Conservation (phyloP, 1,284 basidiomycete species). For the Pholiota adiposa region DNA sequence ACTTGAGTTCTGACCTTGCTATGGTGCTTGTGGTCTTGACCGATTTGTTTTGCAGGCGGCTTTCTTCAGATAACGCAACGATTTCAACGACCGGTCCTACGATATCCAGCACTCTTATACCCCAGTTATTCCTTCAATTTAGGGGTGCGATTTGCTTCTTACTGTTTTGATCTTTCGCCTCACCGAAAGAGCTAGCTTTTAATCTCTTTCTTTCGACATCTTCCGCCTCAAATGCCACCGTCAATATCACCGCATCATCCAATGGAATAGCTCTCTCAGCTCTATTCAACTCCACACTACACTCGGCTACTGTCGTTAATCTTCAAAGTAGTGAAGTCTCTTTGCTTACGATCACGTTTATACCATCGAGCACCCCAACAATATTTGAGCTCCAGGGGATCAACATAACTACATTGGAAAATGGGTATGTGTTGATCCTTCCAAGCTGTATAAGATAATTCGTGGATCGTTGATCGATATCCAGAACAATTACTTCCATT, state of each 20-base stretch:
- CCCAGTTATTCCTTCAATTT: constrained; percentile 58
- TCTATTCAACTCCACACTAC: constrained; percentile 38
- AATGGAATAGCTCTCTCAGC: constrained; percentile 35
- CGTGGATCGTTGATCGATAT: constrained; percentile 2
- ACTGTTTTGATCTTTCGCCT: constrained; percentile 4
- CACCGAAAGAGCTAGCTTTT: constrained; percentile 38
- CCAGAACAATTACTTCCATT: constrained; percentile 41
- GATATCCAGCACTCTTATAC: constrained; percentile 44
- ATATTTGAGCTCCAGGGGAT: constrained; percentile 48
- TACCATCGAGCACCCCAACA: constrained; percentile 31
- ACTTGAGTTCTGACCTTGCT: constrained; percentile 31
- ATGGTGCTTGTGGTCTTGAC: not conserved
- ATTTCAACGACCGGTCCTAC: constrained; percentile 41
- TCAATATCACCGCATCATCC: constrained; percentile 52
- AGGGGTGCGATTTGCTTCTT: constrained; percentile 38
- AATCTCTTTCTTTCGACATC: constrained; percentile 49
- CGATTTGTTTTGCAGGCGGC: constrained; percentile 13
- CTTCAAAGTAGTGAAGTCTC: constrained; percentile 44
- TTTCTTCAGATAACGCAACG: constrained; percentile 26
- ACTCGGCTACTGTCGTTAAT: constrained; percentile 39
- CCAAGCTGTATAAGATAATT: constrained; percentile 23
- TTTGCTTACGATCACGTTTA: constrained; percentile 46
- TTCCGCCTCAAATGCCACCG: constrained; percentile 48
- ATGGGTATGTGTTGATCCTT: constrained; percentile 37
- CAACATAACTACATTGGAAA: constrained; percentile 40